Percentiles rank a stretch among this genome's conserved stretches.
Evolutionary conservation across 1,139 yeast genomes (phyloP).

Genomic region (Protomyces lactucae-debilis): DNA sequence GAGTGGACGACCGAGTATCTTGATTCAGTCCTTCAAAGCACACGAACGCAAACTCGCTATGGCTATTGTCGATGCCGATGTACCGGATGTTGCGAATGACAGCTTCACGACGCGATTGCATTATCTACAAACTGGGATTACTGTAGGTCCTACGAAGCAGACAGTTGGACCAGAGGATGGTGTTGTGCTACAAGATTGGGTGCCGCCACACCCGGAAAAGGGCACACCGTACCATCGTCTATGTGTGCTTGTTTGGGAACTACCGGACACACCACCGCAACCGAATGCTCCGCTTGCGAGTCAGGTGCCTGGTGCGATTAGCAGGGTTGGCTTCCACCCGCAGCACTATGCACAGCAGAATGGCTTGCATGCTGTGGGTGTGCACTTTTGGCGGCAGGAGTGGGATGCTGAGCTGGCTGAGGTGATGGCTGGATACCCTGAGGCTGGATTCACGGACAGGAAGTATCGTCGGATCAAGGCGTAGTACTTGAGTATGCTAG

Average conservation of each 20-base stretch:
- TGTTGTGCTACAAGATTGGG: slow-evolving; percentile 56
- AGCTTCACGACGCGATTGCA: slow-evolving; percentile 67
- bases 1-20: slow-evolving; percentile 65
- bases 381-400: slow-evolving; percentile 81
- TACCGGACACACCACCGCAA: slow-evolving; percentile 38
- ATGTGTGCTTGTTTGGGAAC: slow-evolving; percentile 87
- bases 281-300: slow-evolving; percentile 7
- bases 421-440: slow-evolving; percentile 21
- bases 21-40: slow-evolving; percentile 67
- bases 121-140: slow-evolving; percentile 70
- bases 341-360: slow-evolving; percentile 58
- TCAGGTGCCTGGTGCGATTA: slow-evolving; percentile 32
- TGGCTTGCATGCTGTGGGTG: slow-evolving; percentile 71
- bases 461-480: slow-evolving; percentile 18
- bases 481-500: too few species aligned
- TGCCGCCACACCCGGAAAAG: slow-evolving; percentile 86
- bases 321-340: slow-evolving; percentile 54
- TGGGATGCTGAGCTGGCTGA: slow-evolving; percentile 50
- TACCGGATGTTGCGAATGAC: slow-evolving; percentile 69
- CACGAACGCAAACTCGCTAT: slow-evolving; percentile 59
- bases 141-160: slow-evolving; percentile 54
- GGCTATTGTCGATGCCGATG: slow-evolving; percentile 83
- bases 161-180: slow-evolving; percentile 49
- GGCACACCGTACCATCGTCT: slow-evolving; percentile 79
- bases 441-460: slow-evolving; percentile 1